Evolutionary conservation across 2,329 filamentous ascomycete species (phyloP).

Genomic region (Samsoniella hepiali): DNA sequence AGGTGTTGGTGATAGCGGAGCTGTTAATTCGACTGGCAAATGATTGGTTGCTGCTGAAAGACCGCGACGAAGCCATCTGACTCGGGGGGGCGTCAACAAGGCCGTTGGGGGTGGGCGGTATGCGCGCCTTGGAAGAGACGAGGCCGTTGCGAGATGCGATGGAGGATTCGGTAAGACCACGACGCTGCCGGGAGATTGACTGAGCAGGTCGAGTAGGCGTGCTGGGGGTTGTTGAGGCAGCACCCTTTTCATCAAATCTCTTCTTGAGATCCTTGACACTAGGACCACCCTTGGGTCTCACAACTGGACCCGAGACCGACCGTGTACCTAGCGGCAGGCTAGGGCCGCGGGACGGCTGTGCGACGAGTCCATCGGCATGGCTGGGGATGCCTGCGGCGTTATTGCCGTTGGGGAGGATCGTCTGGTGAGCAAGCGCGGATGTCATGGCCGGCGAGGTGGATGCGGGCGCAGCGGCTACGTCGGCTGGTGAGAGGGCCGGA

Average conservation of each 20-base stretch:
- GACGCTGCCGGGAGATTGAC: slow-evolving; percentile 1
- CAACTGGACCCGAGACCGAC: slow-evolving; percentile 56
- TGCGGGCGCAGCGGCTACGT: not conserved
- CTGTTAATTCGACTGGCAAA: slow-evolving; percentile 59
- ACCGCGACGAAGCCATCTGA: slow-evolving; percentile 5
- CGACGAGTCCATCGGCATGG: slow-evolving; percentile 39
- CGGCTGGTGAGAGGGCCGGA: slow-evolving; percentile 32
- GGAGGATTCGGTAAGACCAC: slow-evolving; percentile 12
- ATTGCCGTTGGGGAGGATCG: slow-evolving; percentile 49
- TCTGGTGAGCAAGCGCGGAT: slow-evolving; percentile 41
- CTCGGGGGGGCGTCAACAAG: not conserved
- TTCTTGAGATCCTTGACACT: slow-evolving; percentile 79
- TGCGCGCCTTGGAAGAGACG: slow-evolving; percentile 23
- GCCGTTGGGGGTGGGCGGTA: slow-evolving; percentile 33
- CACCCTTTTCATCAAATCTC: slow-evolving; percentile 66
- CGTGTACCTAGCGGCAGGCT: slow-evolving; percentile 42
- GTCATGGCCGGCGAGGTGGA: slow-evolving; percentile 27
- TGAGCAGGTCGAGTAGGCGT: slow-evolving; percentile 25
- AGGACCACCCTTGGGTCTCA: slow-evolving; percentile 47
- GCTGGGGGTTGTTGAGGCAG: slow-evolving; percentile 33
- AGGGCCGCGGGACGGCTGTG: slow-evolving; percentile 39
- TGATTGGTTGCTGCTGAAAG: slow-evolving; percentile 49
- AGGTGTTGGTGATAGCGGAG: slow-evolving; percentile 29
- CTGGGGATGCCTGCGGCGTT: slow-evolving; percentile 48
- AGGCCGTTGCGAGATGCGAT: slow-evolving; percentile 2